Base-by-base conservation (phyloP, 2,329 filamentous ascomycete species). In the Talaromyces sp. region DNA sequence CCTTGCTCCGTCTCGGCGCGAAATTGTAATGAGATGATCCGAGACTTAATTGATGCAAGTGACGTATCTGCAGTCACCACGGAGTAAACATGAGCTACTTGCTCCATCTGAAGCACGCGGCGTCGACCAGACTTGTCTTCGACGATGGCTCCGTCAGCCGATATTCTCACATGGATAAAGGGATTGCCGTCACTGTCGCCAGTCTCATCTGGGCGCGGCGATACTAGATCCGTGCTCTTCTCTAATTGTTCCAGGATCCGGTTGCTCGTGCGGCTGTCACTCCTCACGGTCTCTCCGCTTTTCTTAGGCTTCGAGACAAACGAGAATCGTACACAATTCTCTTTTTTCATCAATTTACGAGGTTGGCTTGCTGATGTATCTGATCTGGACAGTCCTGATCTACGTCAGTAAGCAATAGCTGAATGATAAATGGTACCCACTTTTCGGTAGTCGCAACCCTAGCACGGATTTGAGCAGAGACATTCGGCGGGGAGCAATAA, bases 81-180 rank as follows among this genome's bases (percentile, higher is more conserved):
- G 19, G 66, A 53, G 51, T 68, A 70, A n/a, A 70, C 48, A n/a
- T 63, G 63, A 2, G 66, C 67, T 33, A 68, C 62, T 57, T 70
- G 66, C 21, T 68, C 67, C 50, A 69, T 66, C 22, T 64, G 60
- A n/a, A 70, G 63, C n/a, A 70, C 63, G 19, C 68, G 61, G 51
- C 67, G 67, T 33, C 68, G 64, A 7, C 68, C 68, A 15, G 65
- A 69, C 10, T 62, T 63, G 58, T 70, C 68, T 39, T 70, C 66
- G 19, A 69, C 65, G 9, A 69, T 60, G 1, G 60, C 62, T 0
- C 66, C 67, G 10, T 66, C 66, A 0, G 66, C 63, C 5, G 65
- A 52, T 33, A 67, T 60, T 36, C 67, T 66, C 41, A 69, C 60
- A 46, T 70, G 68, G 15, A 70, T 55, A 51, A 65, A 69, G 1